Evolutionary conservation across 2,329 filamentous ascomycete species (phyloP).

Genomic region (Botrytis paeoniae): DNA sequence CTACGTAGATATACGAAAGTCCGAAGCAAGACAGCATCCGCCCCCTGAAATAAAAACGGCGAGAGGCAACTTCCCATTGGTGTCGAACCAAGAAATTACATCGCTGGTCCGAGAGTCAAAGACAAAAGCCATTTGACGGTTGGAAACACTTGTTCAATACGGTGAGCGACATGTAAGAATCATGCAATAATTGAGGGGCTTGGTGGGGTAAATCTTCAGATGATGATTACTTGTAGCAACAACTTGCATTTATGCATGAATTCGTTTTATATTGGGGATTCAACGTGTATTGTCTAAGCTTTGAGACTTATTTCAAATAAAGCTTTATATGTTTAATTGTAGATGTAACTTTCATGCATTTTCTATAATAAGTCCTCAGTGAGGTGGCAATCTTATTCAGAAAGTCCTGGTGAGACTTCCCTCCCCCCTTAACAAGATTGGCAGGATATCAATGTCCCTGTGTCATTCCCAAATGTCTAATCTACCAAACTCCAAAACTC

Average conservation of each 20-base stretch:
- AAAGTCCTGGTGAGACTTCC: not conserved
- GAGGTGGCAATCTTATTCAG: not conserved
- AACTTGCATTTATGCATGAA: constrained; percentile 6
- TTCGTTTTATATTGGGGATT: constrained; percentile 11
- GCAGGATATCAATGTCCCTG: not conserved
- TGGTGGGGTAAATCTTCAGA: constrained; percentile 11
- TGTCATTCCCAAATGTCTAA: not conserved
- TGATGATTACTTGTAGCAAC: not conserved
- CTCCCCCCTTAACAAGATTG: not conserved
- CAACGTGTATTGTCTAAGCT: constrained; percentile 8
- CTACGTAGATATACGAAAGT: not conserved
- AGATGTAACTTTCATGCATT: not conserved
- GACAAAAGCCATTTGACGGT: not conserved
- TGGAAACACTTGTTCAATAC: constrained; percentile 18
- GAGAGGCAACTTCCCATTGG: constrained; percentile 3
- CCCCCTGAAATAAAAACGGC: constrained; percentile 10
- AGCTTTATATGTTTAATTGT: not conserved
- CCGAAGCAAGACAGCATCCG: constrained; percentile 5
- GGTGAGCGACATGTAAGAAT: not conserved
- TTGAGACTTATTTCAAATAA: not conserved
- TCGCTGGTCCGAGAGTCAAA: constrained; percentile 5
- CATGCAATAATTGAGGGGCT: constrained; percentile 17
- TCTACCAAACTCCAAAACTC: constrained; percentile 18
- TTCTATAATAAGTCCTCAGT: not conserved
- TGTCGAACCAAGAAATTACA: not conserved